Evolutionary conservation across 257 asterid genomes (phyloP), one percentile per base, ranked within the genome.

Genomic region (Nicotiana obtusifolia): DNA sequence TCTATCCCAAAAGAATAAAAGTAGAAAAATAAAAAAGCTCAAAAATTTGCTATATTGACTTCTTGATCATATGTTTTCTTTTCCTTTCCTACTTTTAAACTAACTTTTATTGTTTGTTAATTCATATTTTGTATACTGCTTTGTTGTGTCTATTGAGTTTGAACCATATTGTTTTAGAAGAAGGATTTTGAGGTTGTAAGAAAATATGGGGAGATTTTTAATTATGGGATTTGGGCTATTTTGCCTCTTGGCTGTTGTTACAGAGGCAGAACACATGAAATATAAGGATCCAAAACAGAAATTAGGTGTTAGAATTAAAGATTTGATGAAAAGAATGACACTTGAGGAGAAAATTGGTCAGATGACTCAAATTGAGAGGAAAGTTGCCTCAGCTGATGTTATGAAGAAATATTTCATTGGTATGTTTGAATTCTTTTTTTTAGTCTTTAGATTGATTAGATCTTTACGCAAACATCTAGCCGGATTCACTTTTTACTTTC

Each of bases 331-430:
- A 73, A 47, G 79, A 73, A 73, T 73, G 79, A 73, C 79, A 13
- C 37, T 73, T 47, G 79, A 73, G 9, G 79, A 73, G 4, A 73
- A 47, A 24, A 73, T 73, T 73, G 79, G 79, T 47, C 79, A 73
- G n/a, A 73, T 73, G 79, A 15, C 61, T 14, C 79, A 73, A 47
- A 73, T 73, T 73, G 79, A 73, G 8, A 73, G 79, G 61, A 73
- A 73, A 73, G 61, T 47, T 73, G 61, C 79, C 5, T 47, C 79
- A 44, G 37, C 79, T 73, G 79, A 73, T 10, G 61, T 73, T 47
- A 47, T 73, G 79, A 47, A 8, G 13, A 47, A 47, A 22, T 73
- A 47, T 47, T 73, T 73, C 56, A 73, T 73, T 73, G 79, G 79
- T 73, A 73, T 47, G 61, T 73, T 47, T 73, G 20, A 2, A 20